A percentile compares a stretch with the other conserved stretches of the same genome.
These are phyloP conservation scores for Pulicaria dysenterica DNA, from an alignment of 129 eudicot species.

Conservation along the genomic window DNA sequence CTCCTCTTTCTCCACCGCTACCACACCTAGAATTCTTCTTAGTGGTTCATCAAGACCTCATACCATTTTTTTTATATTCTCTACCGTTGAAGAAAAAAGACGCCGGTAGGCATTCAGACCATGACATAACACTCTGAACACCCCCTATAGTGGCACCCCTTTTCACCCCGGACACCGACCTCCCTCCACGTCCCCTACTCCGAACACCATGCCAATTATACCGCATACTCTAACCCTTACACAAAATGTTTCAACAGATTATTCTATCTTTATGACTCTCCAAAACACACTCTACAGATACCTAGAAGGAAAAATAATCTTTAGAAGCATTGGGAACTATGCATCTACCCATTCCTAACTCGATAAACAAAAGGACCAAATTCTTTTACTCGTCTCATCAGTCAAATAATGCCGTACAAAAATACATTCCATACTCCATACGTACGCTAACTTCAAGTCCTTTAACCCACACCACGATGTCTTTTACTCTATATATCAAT, in stretches of 20 bases:
- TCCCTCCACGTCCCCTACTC: too few relatives aligned
- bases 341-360: constrained; percentile 19
- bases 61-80: too few relatives aligned
- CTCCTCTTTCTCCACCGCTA: too few relatives aligned
- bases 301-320: constrained; percentile 9
- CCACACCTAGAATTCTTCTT: too few relatives aligned
- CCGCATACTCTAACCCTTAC: not conserved
- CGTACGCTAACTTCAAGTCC: constrained; percentile 6
- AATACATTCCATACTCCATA: constrained; percentile 14
- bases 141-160: too few relatives aligned
- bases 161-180: too few relatives aligned
- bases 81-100: too few relatives aligned
- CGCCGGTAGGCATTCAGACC: too few relatives aligned
- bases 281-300: constrained; percentile 13
- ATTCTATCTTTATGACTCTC: constrained; percentile 21
- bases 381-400: constrained; percentile 19
- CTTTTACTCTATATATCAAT: not conserved
- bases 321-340: constrained; percentile 26
- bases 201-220: too few relatives aligned
- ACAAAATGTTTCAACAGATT: constrained; percentile 20
- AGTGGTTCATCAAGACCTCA: too few relatives aligned
- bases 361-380: constrained; percentile 17
- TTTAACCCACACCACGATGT: constrained; percentile 1
- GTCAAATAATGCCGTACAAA: constrained; percentile 18
- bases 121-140: too few relatives aligned